Percentiles rank a stretch among this genome's conserved stretches.
These are phyloP conservation scores for Sinapis alba DNA, from an alignment of 441 rosid genomes.

Conservation along the genomic window DNA sequence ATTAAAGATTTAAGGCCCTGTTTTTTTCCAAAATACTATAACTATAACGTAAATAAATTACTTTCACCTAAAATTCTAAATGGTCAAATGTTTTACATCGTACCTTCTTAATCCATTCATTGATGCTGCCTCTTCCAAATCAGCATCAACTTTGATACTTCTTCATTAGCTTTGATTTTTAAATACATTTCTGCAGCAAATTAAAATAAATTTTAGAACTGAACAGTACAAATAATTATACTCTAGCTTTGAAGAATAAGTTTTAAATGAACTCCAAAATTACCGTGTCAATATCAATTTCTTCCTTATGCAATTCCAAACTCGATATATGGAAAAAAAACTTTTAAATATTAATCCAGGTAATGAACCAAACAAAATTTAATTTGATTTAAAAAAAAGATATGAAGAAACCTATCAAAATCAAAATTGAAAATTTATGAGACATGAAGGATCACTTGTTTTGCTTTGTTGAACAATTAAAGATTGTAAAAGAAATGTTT, in stretches of 20 bases:
- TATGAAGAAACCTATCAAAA: background rate
- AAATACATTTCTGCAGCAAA: background rate
- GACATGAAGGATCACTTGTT: background rate
- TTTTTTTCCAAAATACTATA: background rate
- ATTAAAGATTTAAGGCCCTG: background rate
- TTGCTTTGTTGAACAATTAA: background rate
- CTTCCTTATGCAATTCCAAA: background rate
- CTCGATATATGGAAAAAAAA: background rate
- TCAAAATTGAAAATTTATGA: background rate
- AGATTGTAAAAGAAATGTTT: background rate
- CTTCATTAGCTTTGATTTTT: background rate
- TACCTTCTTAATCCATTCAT: too few relatives aligned
- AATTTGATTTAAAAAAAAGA: background rate
- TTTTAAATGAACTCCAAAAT: slow-evolving; percentile 11
- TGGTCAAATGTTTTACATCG: background rate
- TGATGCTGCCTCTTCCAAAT: too few relatives aligned
- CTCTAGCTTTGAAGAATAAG: too few relatives aligned
- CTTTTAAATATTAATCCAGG: too few relatives aligned
- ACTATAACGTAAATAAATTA: background rate
- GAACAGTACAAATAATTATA: background rate
- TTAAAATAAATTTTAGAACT: background rate
- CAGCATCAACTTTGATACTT: background rate
- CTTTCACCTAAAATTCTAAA: background rate
- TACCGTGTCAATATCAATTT: background rate
- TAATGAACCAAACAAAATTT: background rate